These are phyloP conservation scores for Aspergillus sp. DNA, from an alignment of 2,329 filamentous ascomycete species.

Conservation along the genomic window DNA sequence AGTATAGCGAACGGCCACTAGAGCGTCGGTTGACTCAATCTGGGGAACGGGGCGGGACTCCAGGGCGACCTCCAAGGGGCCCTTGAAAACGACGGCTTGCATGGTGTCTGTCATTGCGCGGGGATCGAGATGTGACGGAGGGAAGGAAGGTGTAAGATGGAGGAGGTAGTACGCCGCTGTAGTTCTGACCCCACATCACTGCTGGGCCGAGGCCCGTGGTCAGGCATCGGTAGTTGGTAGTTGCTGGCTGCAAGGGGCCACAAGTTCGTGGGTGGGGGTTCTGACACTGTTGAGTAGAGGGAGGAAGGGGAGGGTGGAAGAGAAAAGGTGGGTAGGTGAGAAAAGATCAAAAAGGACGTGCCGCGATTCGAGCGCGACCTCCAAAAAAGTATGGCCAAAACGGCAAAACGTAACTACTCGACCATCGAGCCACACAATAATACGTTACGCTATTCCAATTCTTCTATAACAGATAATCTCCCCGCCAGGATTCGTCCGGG, in stretches of 20 bases:
- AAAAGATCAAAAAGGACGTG: no score
- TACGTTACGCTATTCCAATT: no score
- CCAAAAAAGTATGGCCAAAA: background rate
- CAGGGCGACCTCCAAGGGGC: constrained; percentile 68
- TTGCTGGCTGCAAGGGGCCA: no score
- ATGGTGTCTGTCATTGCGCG: constrained; percentile 47
- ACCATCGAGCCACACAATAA: no score
- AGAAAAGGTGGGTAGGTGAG: no score
- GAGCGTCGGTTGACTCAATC: constrained; percentile 69
- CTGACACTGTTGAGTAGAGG: no score
- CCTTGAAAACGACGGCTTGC: constrained; percentile 86
- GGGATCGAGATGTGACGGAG: background rate
- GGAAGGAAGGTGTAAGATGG: background rate
- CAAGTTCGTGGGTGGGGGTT: no score
- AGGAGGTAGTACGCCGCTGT: background rate
- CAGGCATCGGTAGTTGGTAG: no score
- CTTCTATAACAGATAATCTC: no score
- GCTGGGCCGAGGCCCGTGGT: constrained; percentile 3
- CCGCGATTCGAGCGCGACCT: background rate
- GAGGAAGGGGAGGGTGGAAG: no score
- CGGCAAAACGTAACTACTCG: no score
- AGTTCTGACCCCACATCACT: background rate
- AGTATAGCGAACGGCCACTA: constrained; percentile 77
- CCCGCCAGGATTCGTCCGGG: no score
- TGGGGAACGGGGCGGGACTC: constrained; percentile 76